These are phyloP conservation scores for Funneliformis mosseae DNA, from an alignment of 192 early-diverging fungal genomes.

Conservation along the genomic window DNA sequence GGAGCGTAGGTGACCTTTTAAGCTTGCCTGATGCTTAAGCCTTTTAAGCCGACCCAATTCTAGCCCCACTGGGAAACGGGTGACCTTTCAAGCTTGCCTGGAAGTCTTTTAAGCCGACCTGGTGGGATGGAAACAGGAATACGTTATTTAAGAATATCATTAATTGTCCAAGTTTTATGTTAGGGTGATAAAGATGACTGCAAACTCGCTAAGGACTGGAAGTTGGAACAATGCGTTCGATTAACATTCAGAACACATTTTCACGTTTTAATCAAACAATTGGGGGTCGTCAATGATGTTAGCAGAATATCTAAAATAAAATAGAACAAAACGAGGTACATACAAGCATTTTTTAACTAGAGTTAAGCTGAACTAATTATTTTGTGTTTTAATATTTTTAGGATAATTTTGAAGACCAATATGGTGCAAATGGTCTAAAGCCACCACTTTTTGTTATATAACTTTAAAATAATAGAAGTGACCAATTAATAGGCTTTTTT, in stretches of 20 bases:
- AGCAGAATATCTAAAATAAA: slow-evolving; percentile 3
- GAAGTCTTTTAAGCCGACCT: neutral
- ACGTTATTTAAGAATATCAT: slow-evolving; percentile 14
- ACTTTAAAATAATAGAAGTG: too few relatives aligned
- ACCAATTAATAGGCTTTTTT: too few relatives aligned
- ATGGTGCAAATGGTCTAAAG: too few relatives aligned
- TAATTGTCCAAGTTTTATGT: slow-evolving; percentile 12
- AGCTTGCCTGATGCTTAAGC: neutral
- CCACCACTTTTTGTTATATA: too few relatives aligned
- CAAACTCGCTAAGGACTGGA: neutral
- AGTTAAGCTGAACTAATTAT: neutral
- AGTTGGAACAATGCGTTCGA: neutral
- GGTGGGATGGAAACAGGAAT: slow-evolving; percentile 5
- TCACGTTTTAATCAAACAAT: neutral
- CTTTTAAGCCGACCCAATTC: slow-evolving; percentile 10
- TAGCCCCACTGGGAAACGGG: neutral
- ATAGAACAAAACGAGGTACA: neutral
- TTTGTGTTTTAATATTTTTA: slow-evolving; percentile 49
- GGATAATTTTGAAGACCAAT: too few relatives aligned
- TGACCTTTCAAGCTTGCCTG: neutral
- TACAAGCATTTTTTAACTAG: neutral
- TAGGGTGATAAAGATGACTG: neutral
- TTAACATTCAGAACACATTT: slow-evolving; percentile 21
- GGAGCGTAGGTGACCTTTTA: slow-evolving; percentile 13
- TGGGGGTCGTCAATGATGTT: neutral